Percentiles rank a stretch among this genome's conserved stretches.
phyloP scores from a whole-genome alignment of 768 basidiomycete genomes.

The Trametes villosa region DNA sequence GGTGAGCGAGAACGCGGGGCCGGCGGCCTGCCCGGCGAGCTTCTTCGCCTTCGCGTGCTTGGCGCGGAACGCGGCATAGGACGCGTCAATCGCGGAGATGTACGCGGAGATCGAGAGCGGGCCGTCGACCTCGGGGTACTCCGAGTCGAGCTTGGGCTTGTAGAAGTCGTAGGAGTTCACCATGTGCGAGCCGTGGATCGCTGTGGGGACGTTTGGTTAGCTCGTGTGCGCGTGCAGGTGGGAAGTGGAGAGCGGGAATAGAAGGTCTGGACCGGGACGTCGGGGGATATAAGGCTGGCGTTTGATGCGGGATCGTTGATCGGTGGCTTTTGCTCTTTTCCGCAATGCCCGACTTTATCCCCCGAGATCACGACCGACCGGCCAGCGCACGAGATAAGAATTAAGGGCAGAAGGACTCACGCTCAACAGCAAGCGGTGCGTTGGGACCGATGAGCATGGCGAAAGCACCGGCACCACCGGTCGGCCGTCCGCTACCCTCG shows the following conservation, averaged over 20 bases:
- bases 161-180: conserved; percentile 99
- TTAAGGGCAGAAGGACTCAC: conserved; percentile 56
- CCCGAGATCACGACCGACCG: conserved; percentile 1
- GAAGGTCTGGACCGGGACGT: background rate
- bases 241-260: background rate
- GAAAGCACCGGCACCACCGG: conserved; percentile 94
- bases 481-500: conserved; percentile 92
- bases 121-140: conserved; percentile 97
- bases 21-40: conserved; percentile 34
- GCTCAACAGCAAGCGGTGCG: conserved; percentile 92
- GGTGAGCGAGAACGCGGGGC: conserved; percentile 68
- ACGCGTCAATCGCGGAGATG: conserved; percentile 88
- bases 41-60: conserved; percentile 75
- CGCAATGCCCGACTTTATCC: conserved; percentile 4
- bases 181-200: conserved; percentile 96
- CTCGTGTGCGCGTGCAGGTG: background rate
- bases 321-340: background rate
- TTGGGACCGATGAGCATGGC: conserved; percentile 96
- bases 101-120: conserved; percentile 96
- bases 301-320: background rate
- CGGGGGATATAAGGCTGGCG: background rate
- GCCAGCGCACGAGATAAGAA: background rate
- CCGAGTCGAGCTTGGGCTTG: conserved; percentile 94
- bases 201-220: conserved; percentile 45
- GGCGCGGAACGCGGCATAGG: conserved; percentile 83